Evolutionary conservation across 1,284 basidiomycete genomes (phyloP).

Genomic region (Malassezia slooffiae): DNA sequence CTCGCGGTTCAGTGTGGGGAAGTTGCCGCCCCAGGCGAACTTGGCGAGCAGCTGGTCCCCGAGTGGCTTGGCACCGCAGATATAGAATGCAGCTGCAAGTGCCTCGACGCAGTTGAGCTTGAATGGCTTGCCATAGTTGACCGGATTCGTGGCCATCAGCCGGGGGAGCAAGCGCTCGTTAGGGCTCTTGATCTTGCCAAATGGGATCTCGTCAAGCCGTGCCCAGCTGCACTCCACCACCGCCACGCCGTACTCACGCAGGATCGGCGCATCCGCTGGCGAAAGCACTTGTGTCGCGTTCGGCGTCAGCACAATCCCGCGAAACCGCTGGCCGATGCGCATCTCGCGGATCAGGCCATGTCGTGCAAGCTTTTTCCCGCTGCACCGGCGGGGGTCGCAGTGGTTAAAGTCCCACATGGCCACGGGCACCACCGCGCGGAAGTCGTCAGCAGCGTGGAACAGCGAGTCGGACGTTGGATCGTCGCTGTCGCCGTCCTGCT

Average conservation of each 20-base stretch:
- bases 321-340: conserved; percentile 71
- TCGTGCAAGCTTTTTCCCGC: conserved; percentile 82
- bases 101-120: conserved; percentile 45
- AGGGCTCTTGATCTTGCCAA: conserved; percentile 80
- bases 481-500: conserved; percentile 12
- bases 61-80: conserved; percentile 24
- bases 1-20: conserved; percentile 30
- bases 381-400: conserved; percentile 87
- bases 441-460: conserved; percentile 2
- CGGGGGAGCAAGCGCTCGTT: conserved; percentile 62
- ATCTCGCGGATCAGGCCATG: conserved; percentile 75
- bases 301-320: conserved; percentile 88
- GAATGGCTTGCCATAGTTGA: conserved; percentile 43
- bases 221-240: conserved; percentile 99
- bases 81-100: conserved; percentile 35
- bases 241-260: conserved; percentile 67
- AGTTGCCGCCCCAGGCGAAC: conserved; percentile 38
- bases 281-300: conserved; percentile 71
- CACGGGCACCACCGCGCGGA: conserved; percentile 21
- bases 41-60: conserved; percentile 32
- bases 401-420: conserved; percentile 70
- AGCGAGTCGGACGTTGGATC: conserved; percentile 1
- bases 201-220: conserved; percentile 82
- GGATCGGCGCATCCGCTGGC: conserved; percentile 71
- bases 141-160: conserved; percentile 43